These are phyloP conservation scores for Leccinum aurantiacum DNA, from an alignment of 768 basidiomycete species.

Conservation along the genomic window DNA sequence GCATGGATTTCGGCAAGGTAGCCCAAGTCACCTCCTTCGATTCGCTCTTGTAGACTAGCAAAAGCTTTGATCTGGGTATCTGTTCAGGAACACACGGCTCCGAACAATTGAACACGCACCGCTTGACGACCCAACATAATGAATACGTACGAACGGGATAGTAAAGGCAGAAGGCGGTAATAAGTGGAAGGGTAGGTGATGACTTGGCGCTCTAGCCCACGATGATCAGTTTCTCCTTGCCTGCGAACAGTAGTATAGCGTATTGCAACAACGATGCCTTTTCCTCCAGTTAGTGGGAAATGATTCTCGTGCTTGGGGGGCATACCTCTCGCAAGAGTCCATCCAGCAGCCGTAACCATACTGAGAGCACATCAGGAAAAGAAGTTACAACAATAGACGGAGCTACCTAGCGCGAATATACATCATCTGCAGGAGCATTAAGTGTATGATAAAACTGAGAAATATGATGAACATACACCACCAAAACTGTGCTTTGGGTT, in stretches of 20 bases:
- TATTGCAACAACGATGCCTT: slow-evolving; percentile 56
- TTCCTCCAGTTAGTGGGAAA: slow-evolving; percentile 31
- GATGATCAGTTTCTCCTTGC: slow-evolving; percentile 54
- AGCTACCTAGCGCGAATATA: slow-evolving; percentile 64
- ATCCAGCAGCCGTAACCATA: slow-evolving; percentile 64
- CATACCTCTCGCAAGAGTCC: slow-evolving; percentile 64
- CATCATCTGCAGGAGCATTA: slow-evolving; percentile 51
- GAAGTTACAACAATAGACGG: background rate
- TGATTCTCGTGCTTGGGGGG: background rate
- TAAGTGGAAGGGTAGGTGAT: slow-evolving; percentile 74
- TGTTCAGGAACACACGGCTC: background rate
- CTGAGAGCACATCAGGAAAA: slow-evolving; percentile 32
- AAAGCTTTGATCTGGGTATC: slow-evolving; percentile 47
- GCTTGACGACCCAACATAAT: slow-evolving; percentile 60
- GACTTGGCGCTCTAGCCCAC: slow-evolving; percentile 62
- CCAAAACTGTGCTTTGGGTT: slow-evolving; percentile 77
- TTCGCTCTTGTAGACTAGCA: slow-evolving; percentile 44
- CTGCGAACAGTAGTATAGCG: slow-evolving; percentile 73
- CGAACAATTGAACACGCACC: slow-evolving; percentile 36
- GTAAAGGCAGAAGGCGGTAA: slow-evolving; percentile 67
- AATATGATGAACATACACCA: slow-evolving; percentile 47
- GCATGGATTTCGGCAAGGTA: slow-evolving; percentile 74
- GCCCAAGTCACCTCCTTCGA: slow-evolving; percentile 56
- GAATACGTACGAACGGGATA: slow-evolving; percentile 69
- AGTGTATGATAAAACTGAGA: background rate